These are phyloP conservation scores for Prunella vulgaris DNA, from an alignment of 257 asterid species.

Conservation along the genomic window DNA sequence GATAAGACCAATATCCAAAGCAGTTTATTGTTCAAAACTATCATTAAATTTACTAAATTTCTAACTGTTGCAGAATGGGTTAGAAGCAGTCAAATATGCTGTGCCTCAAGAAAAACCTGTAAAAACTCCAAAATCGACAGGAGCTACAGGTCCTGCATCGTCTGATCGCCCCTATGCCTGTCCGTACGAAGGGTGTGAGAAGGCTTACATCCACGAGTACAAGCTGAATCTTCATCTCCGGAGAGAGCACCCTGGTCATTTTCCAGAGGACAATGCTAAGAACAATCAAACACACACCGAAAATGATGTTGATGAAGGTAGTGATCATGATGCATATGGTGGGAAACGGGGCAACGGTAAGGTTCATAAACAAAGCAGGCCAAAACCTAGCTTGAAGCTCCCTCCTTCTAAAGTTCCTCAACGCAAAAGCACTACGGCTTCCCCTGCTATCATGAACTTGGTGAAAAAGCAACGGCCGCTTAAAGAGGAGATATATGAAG, in stretches of 20 bases:
- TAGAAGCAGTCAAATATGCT: slow-evolving; percentile 51
- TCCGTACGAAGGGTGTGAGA: slow-evolving; percentile 92
- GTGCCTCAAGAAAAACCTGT: slow-evolving; percentile 66
- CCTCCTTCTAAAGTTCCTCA: slow-evolving; percentile 73
- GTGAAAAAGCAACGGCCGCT: slow-evolving; percentile 56
- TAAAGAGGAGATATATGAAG: slow-evolving; percentile 54
- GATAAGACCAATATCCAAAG: no score
- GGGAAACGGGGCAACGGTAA: slow-evolving; percentile 52
- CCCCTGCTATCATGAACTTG: slow-evolving; percentile 44
- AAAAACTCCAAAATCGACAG: slow-evolving; percentile 58
- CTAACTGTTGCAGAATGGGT: slow-evolving; percentile 30
- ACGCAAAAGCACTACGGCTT: slow-evolving; percentile 48
- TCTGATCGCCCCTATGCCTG: slow-evolving; percentile 88
- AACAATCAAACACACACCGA: slow-evolving; percentile 40
- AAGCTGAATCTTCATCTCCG: slow-evolving; percentile 91
- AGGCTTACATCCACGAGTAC: slow-evolving; percentile 98
- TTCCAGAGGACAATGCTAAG: slow-evolving; percentile 67
- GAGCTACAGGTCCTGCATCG: slow-evolving; percentile 55
- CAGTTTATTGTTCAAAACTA: neutral
- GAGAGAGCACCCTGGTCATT: slow-evolving; percentile 93
- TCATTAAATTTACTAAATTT: neutral
- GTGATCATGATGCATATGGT: slow-evolving; percentile 66
- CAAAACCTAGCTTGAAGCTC: slow-evolving; percentile 68
- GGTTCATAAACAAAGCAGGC: slow-evolving; percentile 58
- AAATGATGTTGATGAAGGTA: slow-evolving; percentile 72